Evolutionary conservation across 2,329 filamentous ascomycete species (phyloP).

Genomic region (Trichoderma guizhouense): DNA sequence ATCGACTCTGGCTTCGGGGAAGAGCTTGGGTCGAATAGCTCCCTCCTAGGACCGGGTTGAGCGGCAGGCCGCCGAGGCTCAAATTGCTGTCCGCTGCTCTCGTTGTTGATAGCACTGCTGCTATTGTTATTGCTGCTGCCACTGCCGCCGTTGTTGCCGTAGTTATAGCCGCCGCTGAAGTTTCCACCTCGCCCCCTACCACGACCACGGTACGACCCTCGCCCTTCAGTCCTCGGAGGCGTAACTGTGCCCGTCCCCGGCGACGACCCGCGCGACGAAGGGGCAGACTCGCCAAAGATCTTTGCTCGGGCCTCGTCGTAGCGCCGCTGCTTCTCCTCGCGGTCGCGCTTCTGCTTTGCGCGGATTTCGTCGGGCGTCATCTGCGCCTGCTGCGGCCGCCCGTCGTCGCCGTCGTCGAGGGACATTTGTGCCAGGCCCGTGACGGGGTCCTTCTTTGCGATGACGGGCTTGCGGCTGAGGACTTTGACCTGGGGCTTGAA

Average conservation of each 20-base stretch:
- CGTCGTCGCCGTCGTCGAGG: conserved; percentile 54
- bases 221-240: conserved; percentile 47
- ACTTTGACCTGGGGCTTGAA: conserved; percentile 84
- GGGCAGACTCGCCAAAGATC: conserved; percentile 68
- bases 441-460: conserved; percentile 56
- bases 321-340: conserved; percentile 83
- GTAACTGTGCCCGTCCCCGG: conserved; percentile 51
- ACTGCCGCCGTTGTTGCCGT: conserved; percentile 22
- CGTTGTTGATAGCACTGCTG: conserved; percentile 22
- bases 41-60: conserved; percentile 40
- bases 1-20: conserved; percentile 59
- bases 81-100: conserved; percentile 30
- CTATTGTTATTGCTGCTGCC: conserved; percentile 26
- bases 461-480: conserved; percentile 74
- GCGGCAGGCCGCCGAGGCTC: conserved; percentile 26
- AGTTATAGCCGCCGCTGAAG: conserved; percentile 22
- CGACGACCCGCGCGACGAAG: conserved; percentile 57
- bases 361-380: conserved; percentile 74
- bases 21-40: conserved; percentile 77
- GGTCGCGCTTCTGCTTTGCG: conserved; percentile 71
- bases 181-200: conserved; percentile 45
- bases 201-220: conserved; percentile 39
- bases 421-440: conserved; percentile 46
- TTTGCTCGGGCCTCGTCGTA: conserved; percentile 88
- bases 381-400: conserved; percentile 59